A percentile compares a stretch with the other conserved stretches of the same genome.
Conservation (phyloP, 257 asterid genomes). For the Lavandula angustifolia region DNA sequence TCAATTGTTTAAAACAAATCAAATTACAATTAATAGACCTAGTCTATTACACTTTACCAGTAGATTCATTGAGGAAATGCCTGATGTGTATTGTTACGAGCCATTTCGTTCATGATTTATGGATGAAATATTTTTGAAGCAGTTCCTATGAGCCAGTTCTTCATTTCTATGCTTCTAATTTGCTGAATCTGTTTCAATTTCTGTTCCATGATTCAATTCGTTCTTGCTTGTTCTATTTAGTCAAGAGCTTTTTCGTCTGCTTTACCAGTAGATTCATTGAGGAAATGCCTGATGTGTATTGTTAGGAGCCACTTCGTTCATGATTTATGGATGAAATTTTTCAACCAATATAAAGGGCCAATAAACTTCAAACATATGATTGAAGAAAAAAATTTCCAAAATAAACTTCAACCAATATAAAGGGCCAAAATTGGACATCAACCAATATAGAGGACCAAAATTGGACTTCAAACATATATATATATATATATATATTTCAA, state of each 20-base stretch:
- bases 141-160: no score
- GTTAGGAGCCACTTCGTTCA: not conserved
- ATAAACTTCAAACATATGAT: no score
- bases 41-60: not conserved
- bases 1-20: no score
- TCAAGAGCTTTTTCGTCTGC: not conserved
- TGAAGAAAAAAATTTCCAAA: no score
- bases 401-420: no score
- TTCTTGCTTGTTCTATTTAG: not conserved
- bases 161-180: no score
- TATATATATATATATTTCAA: no score
- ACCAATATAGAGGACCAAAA: no score
- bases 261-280: not conserved
- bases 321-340: not conserved
- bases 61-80: not conserved
- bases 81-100: not conserved
- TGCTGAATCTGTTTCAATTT: not conserved
- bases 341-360: no score
- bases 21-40: no score
- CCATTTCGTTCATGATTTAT: constrained; percentile 5
- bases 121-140: not conserved
- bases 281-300: not conserved
- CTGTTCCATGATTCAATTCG: not conserved
- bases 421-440: no score
- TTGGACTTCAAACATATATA: no score